Percentiles rank a stretch among this genome's conserved stretches.
phyloP scores from a whole-genome alignment of 495 filamentous ascomycete species.

The Penicillium atrosanguineum region DNA sequence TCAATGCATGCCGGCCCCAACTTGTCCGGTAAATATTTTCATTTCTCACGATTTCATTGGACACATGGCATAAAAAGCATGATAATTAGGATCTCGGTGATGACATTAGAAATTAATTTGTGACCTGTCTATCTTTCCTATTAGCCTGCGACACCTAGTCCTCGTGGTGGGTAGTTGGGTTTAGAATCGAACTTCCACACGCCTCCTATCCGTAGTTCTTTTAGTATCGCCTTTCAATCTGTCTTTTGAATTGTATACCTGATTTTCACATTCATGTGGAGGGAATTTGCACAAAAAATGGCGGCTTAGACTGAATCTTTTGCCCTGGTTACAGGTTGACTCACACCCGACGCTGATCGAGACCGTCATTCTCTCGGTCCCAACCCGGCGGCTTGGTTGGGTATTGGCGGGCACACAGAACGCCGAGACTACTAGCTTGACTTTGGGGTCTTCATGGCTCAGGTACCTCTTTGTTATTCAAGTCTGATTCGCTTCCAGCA shows the following conservation, averaged over 20 bases:
- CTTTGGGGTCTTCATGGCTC: slow-evolving; percentile 3
- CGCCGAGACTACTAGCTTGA: slow-evolving; percentile 14
- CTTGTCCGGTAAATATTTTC: slow-evolving; percentile 10
- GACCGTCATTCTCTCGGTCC: slow-evolving; percentile 2
- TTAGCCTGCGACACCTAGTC: slow-evolving; percentile 2
- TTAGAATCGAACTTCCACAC: slow-evolving; percentile 16
- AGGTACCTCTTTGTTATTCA: slow-evolving; percentile 3
- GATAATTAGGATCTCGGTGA: not conserved
- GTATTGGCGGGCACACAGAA: slow-evolving; percentile 8
- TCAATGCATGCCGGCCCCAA: slow-evolving; percentile 1
- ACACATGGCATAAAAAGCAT: slow-evolving; percentile 3
- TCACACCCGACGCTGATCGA: slow-evolving; percentile 7
- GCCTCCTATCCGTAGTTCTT: not conserved
- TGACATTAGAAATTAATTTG: slow-evolving; percentile 13
- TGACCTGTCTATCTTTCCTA: not conserved
- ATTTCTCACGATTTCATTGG: not conserved
- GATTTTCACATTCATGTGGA: slow-evolving; percentile 16
- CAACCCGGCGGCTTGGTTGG: slow-evolving; percentile 4
- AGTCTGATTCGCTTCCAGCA: slow-evolving; percentile 10
- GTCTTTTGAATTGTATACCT: slow-evolving; percentile 9
- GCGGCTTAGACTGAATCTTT: not conserved
- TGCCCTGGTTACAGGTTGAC: slow-evolving; percentile 14
- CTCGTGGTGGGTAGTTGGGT: slow-evolving; percentile 20
- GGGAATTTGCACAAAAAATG: slow-evolving; percentile 1
- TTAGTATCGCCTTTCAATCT: slow-evolving; percentile 2